Conservation (phyloP, 1,284 basidiomycete species). For the Jaminaea rosea region DNA sequence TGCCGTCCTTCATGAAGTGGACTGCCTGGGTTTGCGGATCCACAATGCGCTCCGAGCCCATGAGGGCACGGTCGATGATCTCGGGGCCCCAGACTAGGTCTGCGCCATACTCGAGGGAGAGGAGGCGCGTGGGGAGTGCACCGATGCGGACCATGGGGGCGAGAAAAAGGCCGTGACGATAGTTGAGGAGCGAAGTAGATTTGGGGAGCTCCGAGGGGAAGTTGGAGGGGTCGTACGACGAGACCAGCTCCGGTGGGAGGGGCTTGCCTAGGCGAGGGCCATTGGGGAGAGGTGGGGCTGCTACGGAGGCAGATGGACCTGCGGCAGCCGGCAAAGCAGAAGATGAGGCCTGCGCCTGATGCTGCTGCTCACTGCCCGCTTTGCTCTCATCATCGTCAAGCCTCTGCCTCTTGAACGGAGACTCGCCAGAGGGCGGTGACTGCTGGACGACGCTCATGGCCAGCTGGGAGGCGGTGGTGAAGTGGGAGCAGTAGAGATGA, state of each 20-base stretch:
- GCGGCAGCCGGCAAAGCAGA: background rate
- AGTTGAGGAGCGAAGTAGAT: conserved; percentile 4
- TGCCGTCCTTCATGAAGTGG: conserved; percentile 64
- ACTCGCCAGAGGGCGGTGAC: background rate
- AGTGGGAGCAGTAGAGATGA: too few species aligned
- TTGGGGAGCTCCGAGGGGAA: conserved; percentile 1
- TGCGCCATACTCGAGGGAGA: conserved; percentile 85
- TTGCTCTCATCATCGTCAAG: background rate
- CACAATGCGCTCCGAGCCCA: conserved; percentile 71
- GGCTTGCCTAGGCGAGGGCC: background rate
- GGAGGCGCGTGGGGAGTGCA: conserved; percentile 64
- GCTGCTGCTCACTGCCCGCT: background rate
- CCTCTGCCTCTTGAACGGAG: background rate
- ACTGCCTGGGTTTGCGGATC: conserved; percentile 82
- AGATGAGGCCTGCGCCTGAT: background rate
- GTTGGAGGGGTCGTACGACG: background rate
- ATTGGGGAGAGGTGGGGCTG: background rate
- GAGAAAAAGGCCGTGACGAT: conserved; percentile 33
- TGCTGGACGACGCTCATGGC: too few species aligned
- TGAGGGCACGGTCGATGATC: conserved; percentile 89
- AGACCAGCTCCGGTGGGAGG: background rate
- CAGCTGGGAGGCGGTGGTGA: too few species aligned
- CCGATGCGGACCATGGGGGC: conserved; percentile 45
- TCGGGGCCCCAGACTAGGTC: conserved; percentile 95
- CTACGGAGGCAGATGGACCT: background rate